phyloP scores from a whole-genome alignment of 306 rosid genomes.

The Vigna angularis region DNA sequence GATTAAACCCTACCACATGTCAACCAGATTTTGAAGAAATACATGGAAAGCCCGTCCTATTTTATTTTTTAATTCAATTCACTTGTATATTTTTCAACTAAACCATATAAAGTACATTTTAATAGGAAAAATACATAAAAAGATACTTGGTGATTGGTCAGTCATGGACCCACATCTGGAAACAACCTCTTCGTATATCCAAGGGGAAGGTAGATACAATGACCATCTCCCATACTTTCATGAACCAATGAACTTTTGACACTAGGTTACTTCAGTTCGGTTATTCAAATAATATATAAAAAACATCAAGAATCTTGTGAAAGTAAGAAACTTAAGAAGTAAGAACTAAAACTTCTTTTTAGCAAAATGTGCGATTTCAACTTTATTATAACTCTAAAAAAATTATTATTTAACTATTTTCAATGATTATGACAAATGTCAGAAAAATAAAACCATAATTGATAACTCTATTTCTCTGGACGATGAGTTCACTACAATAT shows the following conservation, averaged over 20 bases:
- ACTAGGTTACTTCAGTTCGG: too few species aligned
- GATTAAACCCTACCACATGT: neutral
- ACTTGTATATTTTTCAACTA: neutral
- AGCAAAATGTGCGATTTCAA: neutral
- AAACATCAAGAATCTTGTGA: neutral
- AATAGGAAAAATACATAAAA: neutral
- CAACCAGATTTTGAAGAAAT: neutral
- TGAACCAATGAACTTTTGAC: neutral
- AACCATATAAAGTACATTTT: neutral
- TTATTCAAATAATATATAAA: neutral
- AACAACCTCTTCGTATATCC: neutral
- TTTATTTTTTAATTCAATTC: neutral
- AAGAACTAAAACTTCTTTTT: neutral
- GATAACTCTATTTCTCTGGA: neutral
- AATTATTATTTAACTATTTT: neutral
- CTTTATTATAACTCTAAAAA: neutral
- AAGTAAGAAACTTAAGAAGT: neutral
- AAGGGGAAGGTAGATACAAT: neutral
- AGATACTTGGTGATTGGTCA: too few species aligned
- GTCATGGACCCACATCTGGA: neutral
- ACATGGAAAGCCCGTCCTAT: neutral
- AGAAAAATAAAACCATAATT: neutral
- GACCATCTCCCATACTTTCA: neutral
- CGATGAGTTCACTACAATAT: too few species aligned
- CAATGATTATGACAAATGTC: neutral